Evolutionary conservation across 2,329 filamentous ascomycete species (phyloP).

Genomic region (Colletotrichum cereale): DNA sequence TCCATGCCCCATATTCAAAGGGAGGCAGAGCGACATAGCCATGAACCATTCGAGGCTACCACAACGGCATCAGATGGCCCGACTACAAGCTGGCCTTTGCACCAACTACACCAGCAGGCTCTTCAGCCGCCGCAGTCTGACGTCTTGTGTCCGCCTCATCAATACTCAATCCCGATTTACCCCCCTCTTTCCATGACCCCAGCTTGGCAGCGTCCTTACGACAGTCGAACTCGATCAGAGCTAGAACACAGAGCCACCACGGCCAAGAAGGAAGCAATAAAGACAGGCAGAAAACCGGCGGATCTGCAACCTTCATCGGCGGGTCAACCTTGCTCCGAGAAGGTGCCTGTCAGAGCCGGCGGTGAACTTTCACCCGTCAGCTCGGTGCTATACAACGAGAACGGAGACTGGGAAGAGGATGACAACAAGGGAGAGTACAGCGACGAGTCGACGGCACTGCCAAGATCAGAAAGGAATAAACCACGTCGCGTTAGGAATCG

Average conservation of each 20-base stretch:
- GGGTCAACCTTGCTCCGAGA: slow-evolving; percentile 1
- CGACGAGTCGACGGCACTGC: not conserved
- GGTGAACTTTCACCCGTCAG: not conserved
- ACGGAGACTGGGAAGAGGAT: not conserved
- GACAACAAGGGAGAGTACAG: not conserved
- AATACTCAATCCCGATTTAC: not conserved
- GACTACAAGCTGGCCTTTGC: not conserved
- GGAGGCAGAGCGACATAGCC: not conserved
- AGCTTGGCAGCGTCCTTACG: not conserved
- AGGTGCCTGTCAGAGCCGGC: not conserved
- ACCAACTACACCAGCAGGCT: not conserved
- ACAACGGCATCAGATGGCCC: not conserved
- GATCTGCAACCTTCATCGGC: not conserved
- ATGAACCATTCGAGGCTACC: not conserved
- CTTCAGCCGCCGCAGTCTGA: not conserved
- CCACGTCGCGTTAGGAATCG: slow-evolving; percentile 35
- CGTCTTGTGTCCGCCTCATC: not conserved
- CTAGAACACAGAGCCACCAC: not conserved
- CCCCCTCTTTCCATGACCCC: not conserved
- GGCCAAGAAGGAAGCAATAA: not conserved
- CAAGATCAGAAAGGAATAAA: not conserved
- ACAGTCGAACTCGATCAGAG: not conserved
- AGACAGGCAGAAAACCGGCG: not conserved
- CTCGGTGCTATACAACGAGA: not conserved
- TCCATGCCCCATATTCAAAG: not conserved